Conservation (phyloP, 2,329 filamentous ascomycete genomes). For the Monosporascus sp. region DNA sequence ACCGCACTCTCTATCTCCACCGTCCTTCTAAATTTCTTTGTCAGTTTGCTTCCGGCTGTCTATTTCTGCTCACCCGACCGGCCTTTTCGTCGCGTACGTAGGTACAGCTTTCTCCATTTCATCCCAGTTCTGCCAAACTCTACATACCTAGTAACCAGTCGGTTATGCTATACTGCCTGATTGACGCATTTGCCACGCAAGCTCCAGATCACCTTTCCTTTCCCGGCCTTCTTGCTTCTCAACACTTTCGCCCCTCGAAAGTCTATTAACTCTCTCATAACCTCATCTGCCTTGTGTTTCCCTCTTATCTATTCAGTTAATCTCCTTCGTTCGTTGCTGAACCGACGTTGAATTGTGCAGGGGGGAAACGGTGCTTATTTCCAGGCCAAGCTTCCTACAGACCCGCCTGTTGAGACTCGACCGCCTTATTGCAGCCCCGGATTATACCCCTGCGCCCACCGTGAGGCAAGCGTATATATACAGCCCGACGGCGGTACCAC, state of each 20-base stretch:
- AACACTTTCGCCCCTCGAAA: background rate
- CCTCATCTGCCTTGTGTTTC: background rate
- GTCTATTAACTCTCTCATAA: background rate
- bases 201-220: background rate
- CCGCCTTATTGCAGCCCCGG: background rate
- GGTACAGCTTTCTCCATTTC: background rate
- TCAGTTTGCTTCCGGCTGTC: too few species aligned
- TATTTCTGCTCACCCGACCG: background rate
- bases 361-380: background rate
- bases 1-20: too few species aligned
- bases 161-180: background rate
- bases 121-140: background rate
- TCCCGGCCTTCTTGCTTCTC: background rate
- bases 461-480: background rate
- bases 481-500: background rate
- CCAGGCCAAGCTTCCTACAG: background rate
- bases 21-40: too few species aligned
- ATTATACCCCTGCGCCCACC: background rate
- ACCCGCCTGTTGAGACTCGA: background rate
- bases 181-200: background rate
- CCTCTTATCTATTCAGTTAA: background rate
- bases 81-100: background rate
- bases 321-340: background rate
- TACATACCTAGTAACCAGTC: background rate
- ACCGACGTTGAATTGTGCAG: background rate